Percentiles rank a stretch among this genome's conserved stretches.
Conservation (phyloP, 2,329 filamentous ascomycete genomes). For the Beauveria medogensis region DNA sequence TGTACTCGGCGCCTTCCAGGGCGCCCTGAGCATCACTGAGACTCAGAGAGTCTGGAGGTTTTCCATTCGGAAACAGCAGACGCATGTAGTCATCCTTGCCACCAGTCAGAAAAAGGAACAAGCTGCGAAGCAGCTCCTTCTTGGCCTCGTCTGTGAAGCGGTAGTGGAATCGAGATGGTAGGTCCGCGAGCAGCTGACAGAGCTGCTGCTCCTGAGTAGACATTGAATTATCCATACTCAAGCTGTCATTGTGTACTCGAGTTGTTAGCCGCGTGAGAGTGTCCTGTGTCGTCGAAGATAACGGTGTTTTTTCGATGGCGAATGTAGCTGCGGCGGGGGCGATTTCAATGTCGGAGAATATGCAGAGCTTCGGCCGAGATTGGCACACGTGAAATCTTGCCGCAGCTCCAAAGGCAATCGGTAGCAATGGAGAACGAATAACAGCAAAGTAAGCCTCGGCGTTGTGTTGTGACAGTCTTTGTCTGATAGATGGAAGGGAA, state of each 20-base stretch:
- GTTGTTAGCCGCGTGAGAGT: not conserved
- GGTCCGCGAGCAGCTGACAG: slow-evolving; percentile 70
- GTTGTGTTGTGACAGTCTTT: not conserved
- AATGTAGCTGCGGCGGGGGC: not conserved
- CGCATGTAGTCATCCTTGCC: slow-evolving; percentile 65
- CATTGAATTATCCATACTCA: slow-evolving; percentile 45
- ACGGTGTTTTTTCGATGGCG: not conserved
- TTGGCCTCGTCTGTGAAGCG: slow-evolving; percentile 67
- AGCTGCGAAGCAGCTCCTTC: slow-evolving; percentile 63
- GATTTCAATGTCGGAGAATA: not conserved
- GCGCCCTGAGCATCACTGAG: slow-evolving; percentile 82
- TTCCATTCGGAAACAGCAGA: slow-evolving; percentile 74
- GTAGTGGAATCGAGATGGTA: slow-evolving; percentile 65
- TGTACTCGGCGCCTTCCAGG: slow-evolving; percentile 92
- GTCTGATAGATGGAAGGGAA: slow-evolving; percentile 2
- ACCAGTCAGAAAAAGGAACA: slow-evolving; percentile 82
- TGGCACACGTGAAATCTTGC: not conserved
- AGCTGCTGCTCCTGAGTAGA: slow-evolving; percentile 72
- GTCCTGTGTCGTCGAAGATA: not conserved
- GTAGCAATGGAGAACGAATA: not conserved
- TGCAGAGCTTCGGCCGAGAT: not conserved
- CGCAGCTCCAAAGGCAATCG: not conserved
- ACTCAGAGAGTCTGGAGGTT: slow-evolving; percentile 59
- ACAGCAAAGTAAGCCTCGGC: not conserved
- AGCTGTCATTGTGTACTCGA: slow-evolving; percentile 6